Evolutionary conservation across 257 asterid species (phyloP).

Genomic region (Ajuga chamaepitys): DNA sequence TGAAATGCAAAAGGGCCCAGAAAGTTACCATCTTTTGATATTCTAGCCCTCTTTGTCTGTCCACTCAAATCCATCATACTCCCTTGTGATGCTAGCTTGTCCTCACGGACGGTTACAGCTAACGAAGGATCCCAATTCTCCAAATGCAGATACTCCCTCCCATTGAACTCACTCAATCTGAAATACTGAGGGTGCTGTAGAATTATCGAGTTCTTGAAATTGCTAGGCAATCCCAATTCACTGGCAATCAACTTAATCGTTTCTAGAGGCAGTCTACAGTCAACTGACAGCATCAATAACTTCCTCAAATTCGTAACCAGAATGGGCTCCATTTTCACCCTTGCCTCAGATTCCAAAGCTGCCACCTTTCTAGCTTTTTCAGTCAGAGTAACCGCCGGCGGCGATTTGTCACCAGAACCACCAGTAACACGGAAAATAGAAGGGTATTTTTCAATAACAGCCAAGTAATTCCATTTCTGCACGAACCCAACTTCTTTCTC

Average conservation of each 20-base stretch:
- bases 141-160: constrained; percentile 58
- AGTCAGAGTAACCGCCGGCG: constrained; percentile 61
- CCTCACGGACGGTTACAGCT: constrained; percentile 81
- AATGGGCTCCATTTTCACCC: constrained; percentile 64
- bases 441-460: constrained; percentile 73
- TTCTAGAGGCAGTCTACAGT: constrained; percentile 65
- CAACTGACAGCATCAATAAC: constrained; percentile 81
- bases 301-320: constrained; percentile 70
- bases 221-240: constrained; percentile 74
- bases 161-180: constrained; percentile 40
- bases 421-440: constrained; percentile 55
- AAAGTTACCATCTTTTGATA: constrained; percentile 74
- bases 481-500: constrained; percentile 92
- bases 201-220: constrained; percentile 57
- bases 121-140: constrained; percentile 93
- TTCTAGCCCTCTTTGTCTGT: constrained; percentile 26
- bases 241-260: constrained; percentile 43
- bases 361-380: constrained; percentile 68
- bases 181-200: constrained; percentile 66
- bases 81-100: constrained; percentile 32
- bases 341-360: constrained; percentile 42
- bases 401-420: constrained; percentile 36
- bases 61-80: constrained; percentile 1
- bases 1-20: constrained; percentile 65
- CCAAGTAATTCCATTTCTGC: constrained; percentile 88